Conservation (phyloP, 495 filamentous ascomycete species). For the Aspergillus mulundensis region DNA sequence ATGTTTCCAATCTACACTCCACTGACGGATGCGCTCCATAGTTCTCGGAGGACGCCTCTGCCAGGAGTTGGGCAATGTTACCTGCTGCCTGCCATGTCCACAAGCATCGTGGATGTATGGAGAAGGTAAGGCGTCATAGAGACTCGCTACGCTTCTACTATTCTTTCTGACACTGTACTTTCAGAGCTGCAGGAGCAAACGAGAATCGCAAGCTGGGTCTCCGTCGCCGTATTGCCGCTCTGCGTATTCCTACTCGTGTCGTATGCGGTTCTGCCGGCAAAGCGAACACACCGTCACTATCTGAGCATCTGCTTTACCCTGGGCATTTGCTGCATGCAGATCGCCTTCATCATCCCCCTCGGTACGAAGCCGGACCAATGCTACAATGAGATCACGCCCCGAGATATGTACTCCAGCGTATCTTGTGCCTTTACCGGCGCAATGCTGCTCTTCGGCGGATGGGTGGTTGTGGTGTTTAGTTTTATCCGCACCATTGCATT, state of each 20-base stretch:
- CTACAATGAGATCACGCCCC: conserved; percentile 84
- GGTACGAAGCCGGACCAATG: conserved; percentile 78
- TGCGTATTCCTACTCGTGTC: conserved; percentile 76
- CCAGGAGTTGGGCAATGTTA: conserved; percentile 46
- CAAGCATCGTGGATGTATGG: conserved; percentile 79
- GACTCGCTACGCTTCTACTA: not conserved
- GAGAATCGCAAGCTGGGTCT: conserved; percentile 69
- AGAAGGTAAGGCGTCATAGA: conserved; percentile 48
- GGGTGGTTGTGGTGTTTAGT: conserved; percentile 77
- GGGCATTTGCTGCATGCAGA: conserved; percentile 68
- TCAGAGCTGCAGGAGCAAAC: conserved; percentile 38
- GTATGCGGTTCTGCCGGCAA: conserved; percentile 77
- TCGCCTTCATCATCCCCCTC: conserved; percentile 86
- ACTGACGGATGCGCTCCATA: conserved; percentile 29
- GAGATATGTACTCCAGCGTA: conserved; percentile 79
- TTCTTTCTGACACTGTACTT: not conserved
- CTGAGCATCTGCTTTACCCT: conserved; percentile 80
- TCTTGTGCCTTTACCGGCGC: conserved; percentile 87
- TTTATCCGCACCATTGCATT: conserved; percentile 88
- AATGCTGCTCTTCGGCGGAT: conserved; percentile 79
- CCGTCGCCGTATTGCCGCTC: conserved; percentile 66
- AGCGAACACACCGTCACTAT: conserved; percentile 89
- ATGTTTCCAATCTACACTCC: not conserved
- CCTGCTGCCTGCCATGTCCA: conserved; percentile 90
- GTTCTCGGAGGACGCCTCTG: conserved; percentile 66